These are phyloP conservation scores for Climacium dendroides DNA, from an alignment of 225 moss, liverwort and hornwort genomes.

Conservation along the genomic window DNA sequence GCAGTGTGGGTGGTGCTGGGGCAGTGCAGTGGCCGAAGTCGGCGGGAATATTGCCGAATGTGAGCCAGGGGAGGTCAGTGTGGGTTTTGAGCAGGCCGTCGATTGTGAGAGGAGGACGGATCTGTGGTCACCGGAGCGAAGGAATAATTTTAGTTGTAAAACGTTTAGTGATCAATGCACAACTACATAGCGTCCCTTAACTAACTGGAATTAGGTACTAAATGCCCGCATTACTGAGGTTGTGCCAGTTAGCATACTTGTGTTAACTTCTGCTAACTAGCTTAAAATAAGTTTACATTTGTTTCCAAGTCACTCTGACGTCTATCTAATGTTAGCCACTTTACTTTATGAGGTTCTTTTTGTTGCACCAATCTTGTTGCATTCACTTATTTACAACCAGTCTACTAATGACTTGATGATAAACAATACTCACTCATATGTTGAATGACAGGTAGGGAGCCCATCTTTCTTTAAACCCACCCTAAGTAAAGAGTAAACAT, in stretches of 20 bases:
- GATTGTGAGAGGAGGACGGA: slow-evolving; percentile 22
- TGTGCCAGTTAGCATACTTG: not conserved
- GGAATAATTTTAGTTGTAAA: not conserved
- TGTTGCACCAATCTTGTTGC: no score
- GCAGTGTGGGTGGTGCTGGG: not conserved
- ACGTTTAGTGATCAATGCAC: not conserved
- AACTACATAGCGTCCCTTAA: not conserved
- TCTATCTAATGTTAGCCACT: not conserved
- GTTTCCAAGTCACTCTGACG: not conserved
- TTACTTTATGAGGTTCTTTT: not conserved
- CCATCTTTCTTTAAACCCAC: not conserved
- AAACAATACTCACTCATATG: not conserved
- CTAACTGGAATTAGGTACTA: not conserved
- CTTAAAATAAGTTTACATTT: not conserved
- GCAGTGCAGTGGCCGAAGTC: slow-evolving; percentile 3
- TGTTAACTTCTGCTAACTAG: not conserved
- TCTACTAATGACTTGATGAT: not conserved
- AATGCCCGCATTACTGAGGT: not conserved
- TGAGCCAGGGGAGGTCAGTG: slow-evolving; percentile 23
- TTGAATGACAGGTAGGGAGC: not conserved
- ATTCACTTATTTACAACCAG: not conserved
- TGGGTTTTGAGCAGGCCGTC: slow-evolving; percentile 10
- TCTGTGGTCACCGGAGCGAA: not conserved
- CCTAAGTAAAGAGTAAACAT: no score
- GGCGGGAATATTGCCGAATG: slow-evolving; percentile 39